Conservation (phyloP, 1,284 basidiomycete species). For the Boletus hoseneyae region DNA sequence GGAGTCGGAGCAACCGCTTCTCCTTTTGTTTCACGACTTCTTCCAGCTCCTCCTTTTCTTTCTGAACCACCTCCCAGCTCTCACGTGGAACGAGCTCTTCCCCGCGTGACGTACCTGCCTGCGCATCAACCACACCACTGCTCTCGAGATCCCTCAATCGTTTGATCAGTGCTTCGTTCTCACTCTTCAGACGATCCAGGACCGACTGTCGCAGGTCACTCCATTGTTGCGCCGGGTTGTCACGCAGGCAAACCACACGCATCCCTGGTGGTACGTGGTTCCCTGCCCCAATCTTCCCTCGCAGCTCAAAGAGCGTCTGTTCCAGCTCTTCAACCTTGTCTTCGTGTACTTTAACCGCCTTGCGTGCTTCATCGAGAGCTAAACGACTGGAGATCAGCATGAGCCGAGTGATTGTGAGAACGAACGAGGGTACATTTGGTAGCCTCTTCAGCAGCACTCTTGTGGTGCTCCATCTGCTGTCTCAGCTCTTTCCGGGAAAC, state of each 20-base stretch:
- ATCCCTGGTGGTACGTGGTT: constrained; percentile 71
- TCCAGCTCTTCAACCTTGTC: constrained; percentile 62
- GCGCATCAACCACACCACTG: constrained; percentile 22
- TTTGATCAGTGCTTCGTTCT: constrained; percentile 70
- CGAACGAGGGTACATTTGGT: constrained; percentile 41
- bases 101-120: constrained; percentile 12
- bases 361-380: constrained; percentile 45
- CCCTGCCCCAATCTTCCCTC: constrained; percentile 72
- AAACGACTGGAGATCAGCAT: constrained; percentile 1
- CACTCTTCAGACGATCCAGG: constrained; percentile 66
- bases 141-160: constrained; percentile 56
- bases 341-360: constrained; percentile 38
- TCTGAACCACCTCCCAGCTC: constrained; percentile 63
- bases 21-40: constrained; percentile 66
- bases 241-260: constrained; percentile 64
- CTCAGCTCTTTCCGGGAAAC: constrained; percentile 38
- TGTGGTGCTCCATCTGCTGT: constrained; percentile 42
- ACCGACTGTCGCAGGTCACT: constrained; percentile 63
- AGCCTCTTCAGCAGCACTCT: constrained; percentile 36
- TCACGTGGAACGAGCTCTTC: constrained; percentile 58
- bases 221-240: constrained; percentile 77
- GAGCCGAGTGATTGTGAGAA: background rate
- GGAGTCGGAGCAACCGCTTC: constrained; percentile 68
- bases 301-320: constrained; percentile 70
- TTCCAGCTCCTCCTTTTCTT: constrained; percentile 61